These are phyloP conservation scores for Pleurotus salmoneostramineus DNA, from an alignment of 768 basidiomycete genomes.

Conservation along the genomic window DNA sequence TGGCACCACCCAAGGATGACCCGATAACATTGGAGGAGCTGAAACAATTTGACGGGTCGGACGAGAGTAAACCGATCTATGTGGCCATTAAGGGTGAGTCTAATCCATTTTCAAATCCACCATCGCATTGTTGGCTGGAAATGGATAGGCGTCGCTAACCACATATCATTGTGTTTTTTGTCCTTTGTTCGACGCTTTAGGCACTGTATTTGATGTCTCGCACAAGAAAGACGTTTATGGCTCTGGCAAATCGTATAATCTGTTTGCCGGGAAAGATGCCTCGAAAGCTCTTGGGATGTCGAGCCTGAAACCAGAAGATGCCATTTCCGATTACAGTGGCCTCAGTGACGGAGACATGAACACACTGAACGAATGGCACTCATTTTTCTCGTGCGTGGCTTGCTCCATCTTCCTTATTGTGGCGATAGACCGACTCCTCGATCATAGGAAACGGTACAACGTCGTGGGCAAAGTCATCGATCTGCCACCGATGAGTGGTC, in stretches of 20 bases:
- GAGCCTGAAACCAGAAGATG: slow-evolving; percentile 81
- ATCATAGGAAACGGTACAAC: slow-evolving; percentile 76
- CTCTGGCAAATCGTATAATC: slow-evolving; percentile 66
- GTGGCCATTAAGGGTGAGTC: slow-evolving; percentile 86
- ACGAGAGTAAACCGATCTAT: slow-evolving; percentile 69
- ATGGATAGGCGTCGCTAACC: neutral
- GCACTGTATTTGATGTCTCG: slow-evolving; percentile 88
- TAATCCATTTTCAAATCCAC: neutral
- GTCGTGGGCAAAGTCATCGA: slow-evolving; percentile 75
- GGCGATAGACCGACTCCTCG: neutral
- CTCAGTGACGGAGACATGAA: slow-evolving; percentile 71
- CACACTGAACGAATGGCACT: slow-evolving; percentile 85
- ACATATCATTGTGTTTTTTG: neutral
- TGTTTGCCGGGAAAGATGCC: slow-evolving; percentile 95
- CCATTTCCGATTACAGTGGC: slow-evolving; percentile 78
- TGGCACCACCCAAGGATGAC: slow-evolving; percentile 72
- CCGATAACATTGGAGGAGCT: slow-evolving; percentile 71
- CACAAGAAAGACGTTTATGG: slow-evolving; percentile 89
- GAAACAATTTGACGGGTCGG: slow-evolving; percentile 66
- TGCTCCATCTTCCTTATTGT: neutral
- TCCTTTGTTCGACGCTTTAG: slow-evolving; percentile 28
- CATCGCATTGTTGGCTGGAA: neutral
- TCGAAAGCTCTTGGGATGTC: slow-evolving; percentile 88
- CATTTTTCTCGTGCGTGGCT: slow-evolving; percentile 75
- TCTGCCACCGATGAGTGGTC: slow-evolving; percentile 28